phyloP scores from a whole-genome alignment of 345 rosid genomes.

The Eucalyptus marginata region DNA sequence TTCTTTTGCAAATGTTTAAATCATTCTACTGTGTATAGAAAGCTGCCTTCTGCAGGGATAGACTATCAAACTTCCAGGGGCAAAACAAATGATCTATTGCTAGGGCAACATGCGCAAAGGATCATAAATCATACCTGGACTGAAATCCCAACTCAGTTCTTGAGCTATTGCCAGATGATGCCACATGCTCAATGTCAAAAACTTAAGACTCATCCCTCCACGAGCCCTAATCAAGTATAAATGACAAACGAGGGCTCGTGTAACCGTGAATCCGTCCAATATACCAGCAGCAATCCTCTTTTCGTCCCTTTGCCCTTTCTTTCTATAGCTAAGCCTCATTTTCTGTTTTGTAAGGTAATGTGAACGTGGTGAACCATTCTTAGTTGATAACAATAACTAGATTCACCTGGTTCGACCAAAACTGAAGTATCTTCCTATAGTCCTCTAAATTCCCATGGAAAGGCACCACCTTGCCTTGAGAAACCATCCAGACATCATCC shows the following conservation, averaged over 20 bases:
- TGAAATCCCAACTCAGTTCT: neutral
- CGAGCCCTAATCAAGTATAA: neutral
- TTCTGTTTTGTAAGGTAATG: neutral
- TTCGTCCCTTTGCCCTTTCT: neutral
- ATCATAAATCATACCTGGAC: rapidly evolving
- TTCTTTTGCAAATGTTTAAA: too few relatives aligned
- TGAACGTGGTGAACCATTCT: neutral
- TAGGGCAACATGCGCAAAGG: too few relatives aligned
- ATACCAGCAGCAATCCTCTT: neutral
- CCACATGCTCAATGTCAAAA: neutral
- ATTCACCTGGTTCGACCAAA: neutral
- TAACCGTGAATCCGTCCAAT: neutral
- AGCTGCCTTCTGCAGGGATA: too few relatives aligned
- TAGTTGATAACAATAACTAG: neutral
- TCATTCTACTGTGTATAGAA: too few relatives aligned
- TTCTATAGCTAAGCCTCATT: neutral
- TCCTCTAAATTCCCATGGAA: too few relatives aligned
- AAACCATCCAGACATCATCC: too few relatives aligned
- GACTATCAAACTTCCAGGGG: too few relatives aligned
- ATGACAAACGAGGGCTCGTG: neutral
- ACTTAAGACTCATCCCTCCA: neutral
- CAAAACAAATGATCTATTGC: too few relatives aligned
- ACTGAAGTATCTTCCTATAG: neutral
- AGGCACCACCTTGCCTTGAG: neutral
- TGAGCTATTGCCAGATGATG: neutral